Conservation (phyloP, 176 grass and related monocot genomes). For the Urochloa ruziziensis region DNA sequence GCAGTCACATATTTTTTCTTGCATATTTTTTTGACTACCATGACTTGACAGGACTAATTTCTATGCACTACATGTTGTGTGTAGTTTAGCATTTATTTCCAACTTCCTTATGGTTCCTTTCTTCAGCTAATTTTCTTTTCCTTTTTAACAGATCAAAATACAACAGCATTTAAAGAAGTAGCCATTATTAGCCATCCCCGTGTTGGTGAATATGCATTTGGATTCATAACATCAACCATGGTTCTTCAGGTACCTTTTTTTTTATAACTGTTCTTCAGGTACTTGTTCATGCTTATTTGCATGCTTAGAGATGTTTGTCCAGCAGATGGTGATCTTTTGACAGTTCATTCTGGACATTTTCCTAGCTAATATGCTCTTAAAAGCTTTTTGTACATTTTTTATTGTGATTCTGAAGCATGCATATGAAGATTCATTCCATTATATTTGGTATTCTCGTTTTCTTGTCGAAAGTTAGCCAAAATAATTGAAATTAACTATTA, state of each 20-base stretch:
- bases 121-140: neutral
- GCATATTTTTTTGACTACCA: neutral
- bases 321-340: neutral
- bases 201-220: constrained; percentile 98
- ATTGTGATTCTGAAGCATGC: neutral
- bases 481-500: neutral
- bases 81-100: constrained; percentile 2
- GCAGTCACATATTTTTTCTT: neutral
- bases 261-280: too few species aligned
- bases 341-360: neutral
- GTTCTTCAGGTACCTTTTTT: too few species aligned
- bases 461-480: neutral
- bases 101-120: constrained; percentile 12
- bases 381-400: neutral
- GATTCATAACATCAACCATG: constrained; percentile 91
- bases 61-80: neutral
- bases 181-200: constrained; percentile 95
- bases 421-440: neutral
- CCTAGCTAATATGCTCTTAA: neutral
- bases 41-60: neutral
- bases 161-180: constrained; percentile 94
- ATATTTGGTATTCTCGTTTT: constrained; percentile 4
- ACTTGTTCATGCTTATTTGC: constrained; percentile 17
- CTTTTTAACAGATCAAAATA: constrained; percentile 86
- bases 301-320: constrained; percentile 9